Percentiles rank a stretch among this genome's conserved stretches.
These are phyloP conservation scores for Ephemerocybe angulata DNA, from an alignment of 768 basidiomycete genomes.

Conservation along the genomic window DNA sequence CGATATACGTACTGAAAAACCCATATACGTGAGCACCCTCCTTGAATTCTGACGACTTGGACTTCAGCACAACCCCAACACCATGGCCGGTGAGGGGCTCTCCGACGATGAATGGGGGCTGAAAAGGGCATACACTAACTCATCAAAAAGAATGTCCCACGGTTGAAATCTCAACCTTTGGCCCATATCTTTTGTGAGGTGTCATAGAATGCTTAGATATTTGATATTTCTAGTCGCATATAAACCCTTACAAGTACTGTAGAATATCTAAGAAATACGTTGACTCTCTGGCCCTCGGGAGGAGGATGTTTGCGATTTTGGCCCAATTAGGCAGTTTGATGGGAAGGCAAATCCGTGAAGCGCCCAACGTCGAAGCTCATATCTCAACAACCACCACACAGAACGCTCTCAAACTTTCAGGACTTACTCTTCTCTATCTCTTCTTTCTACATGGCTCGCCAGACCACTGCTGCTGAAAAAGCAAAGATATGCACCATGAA, in stretches of 20 bases:
- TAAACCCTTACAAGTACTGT: too few species aligned
- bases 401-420: not conserved
- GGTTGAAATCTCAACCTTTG: not conserved
- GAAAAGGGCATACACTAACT: not conserved
- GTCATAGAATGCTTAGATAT: too few species aligned
- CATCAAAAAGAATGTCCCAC: too few species aligned
- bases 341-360: not conserved
- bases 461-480: constrained; percentile 3
- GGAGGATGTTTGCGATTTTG: too few species aligned
- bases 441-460: constrained; percentile 2
- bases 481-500: constrained; percentile 10
- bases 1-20: constrained; percentile 2
- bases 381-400: not conserved
- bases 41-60: constrained; percentile 21
- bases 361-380: not conserved
- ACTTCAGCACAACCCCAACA: constrained; percentile 22
- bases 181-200: too few species aligned
- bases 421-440: not conserved
- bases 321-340: not conserved
- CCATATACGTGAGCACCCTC: constrained; percentile 9
- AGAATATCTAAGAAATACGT: too few species aligned
- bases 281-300: too few species aligned
- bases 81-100: constrained; percentile 23
- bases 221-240: too few species aligned
- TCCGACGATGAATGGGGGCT: constrained; percentile 9